Conservation (phyloP, 1,284 basidiomycete species). For the Rhodotorula mucilaginosa region DNA sequence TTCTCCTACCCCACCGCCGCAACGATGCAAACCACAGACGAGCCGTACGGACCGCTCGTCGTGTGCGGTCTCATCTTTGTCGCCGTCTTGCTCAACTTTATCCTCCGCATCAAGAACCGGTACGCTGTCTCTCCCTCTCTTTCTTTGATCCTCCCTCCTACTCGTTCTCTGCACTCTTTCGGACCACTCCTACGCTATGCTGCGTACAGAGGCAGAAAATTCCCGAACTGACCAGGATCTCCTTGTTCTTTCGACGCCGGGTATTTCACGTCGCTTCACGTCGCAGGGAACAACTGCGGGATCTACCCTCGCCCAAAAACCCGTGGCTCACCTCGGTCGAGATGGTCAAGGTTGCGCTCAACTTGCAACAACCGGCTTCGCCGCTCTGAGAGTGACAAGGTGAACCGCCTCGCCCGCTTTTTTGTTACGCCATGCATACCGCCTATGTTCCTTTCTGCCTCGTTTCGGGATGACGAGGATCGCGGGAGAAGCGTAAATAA, state of each 20-base stretch:
- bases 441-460: no score
- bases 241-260: no score
- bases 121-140: neutral
- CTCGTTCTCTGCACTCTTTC: neutral
- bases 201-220: no score
- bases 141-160: neutral
- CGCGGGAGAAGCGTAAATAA: no score
- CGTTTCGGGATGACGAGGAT: no score
- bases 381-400: neutral
- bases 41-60: slow-evolving; percentile 72
- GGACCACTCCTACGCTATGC: no score
- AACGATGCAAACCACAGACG: slow-evolving; percentile 56
- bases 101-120: slow-evolving; percentile 58
- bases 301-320: slow-evolving; percentile 35
- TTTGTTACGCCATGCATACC: no score
- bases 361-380: slow-evolving; percentile 13
- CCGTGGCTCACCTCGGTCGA: slow-evolving; percentile 31
- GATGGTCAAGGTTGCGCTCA: slow-evolving; percentile 10
- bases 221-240: no score
- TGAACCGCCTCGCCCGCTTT: no score
- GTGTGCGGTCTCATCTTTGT: slow-evolving; percentile 76
- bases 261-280: no score
- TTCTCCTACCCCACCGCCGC: no score
- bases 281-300: slow-evolving; percentile 26
- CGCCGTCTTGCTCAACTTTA: slow-evolving; percentile 80